Evolutionary conservation across 148 eudicot genomes (phyloP), one percentile per base, ranked within the genome.

Genomic region (Pharnaceum exiguum): DNA sequence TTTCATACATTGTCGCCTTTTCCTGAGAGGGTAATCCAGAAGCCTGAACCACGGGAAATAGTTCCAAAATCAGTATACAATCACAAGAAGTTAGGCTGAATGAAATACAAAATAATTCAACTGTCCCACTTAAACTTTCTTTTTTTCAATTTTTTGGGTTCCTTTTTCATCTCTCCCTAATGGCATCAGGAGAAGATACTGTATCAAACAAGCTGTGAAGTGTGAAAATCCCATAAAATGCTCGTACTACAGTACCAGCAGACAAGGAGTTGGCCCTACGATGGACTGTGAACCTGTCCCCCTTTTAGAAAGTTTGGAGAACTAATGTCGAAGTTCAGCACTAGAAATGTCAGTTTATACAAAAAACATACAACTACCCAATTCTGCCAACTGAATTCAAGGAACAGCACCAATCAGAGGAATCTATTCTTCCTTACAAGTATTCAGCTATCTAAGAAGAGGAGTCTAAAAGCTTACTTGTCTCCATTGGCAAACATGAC

Each of bases 401-500:
- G 21, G 48, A 18, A 39, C 21, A 46, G 24, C 11, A 32, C 4
- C 25, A 43, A 17, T 10, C 31, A 25, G 16, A 33, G 28, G 28
- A 46, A 26, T 17, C 42, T 43, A 28, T 18, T n/a, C n/a, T n/a
- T n/a, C n/a, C n/a, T n/a, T n/a, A n/a, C n/a, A 23, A 43, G 18
- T 24, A 15, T 28, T 33, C 10, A 51, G 61, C 7, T 46, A 45
- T 33, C 27, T 31, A 59, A 39, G 31, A 59, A 54, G 59, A 44
- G 67, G 65, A 68, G 70, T 58, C 24, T 21, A 57, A 79, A 75
- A 56, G 66, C 71, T 93, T 83, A 91, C 98, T 88, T 87, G 63
- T 83, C 81, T 78, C 90, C 98, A 70, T 88, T 79, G 70, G 77
- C 76, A 53, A 93, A 77, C 98, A 93, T 88, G 75, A 81, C 68